A percentile compares a stretch with the other conserved stretches of the same genome.
Evolutionary conservation across 1,284 basidiomycete genomes (phyloP).

Genomic region (Ustilago lituana): DNA sequence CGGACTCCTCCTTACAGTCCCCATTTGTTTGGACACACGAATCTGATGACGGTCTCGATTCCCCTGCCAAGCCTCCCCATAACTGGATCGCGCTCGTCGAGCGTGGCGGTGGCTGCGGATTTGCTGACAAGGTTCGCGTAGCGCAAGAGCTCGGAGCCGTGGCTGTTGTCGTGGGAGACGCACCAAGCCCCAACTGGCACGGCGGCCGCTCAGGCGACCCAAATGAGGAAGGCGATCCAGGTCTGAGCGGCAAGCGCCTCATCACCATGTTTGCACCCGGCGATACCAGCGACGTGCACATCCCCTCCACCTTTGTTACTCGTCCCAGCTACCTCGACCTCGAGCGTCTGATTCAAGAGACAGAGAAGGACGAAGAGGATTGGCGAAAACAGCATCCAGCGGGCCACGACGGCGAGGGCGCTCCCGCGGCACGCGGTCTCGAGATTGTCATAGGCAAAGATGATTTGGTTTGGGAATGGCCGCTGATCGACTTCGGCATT

Average conservation of each 20-base stretch:
- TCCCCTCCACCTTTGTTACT: conserved; percentile 65
- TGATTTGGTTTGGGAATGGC: conserved; percentile 61
- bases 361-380: conserved; percentile 48
- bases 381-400: conserved; percentile 32
- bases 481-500: conserved; percentile 61
- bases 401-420: conserved; percentile 8
- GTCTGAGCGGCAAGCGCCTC: conserved; percentile 52
- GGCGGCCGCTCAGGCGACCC: conserved; percentile 44
- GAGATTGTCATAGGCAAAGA: conserved; percentile 63
- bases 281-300: conserved; percentile 60
- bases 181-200: conserved; percentile 41
- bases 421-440: conserved; percentile 37
- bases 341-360: conserved; percentile 53
- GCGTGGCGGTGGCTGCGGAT: conserved; percentile 60
- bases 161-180: conserved; percentile 65
- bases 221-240: conserved; percentile 52
- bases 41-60: neutral
- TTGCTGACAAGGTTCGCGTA: conserved; percentile 62
- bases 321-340: conserved; percentile 64
- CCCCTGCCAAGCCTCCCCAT: conserved; percentile 38
- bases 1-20: conserved; percentile 12
- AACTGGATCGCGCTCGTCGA: conserved; percentile 66
- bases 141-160: conserved; percentile 63
- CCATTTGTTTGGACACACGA: conserved; percentile 28
- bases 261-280: conserved; percentile 64